Conservation (phyloP, 768 basidiomycete species). For the Kondoa subrosea region DNA sequence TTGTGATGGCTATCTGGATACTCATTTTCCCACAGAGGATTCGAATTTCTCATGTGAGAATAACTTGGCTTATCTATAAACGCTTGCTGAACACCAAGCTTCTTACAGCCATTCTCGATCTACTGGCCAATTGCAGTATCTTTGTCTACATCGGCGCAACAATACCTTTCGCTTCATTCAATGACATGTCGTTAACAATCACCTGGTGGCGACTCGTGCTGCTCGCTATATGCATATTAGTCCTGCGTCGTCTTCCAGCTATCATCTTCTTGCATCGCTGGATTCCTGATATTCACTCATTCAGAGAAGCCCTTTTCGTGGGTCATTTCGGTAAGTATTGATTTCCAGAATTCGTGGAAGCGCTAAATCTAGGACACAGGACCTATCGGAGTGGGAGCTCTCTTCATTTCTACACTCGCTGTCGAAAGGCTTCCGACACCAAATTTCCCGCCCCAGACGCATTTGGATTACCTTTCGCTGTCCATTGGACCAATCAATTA, state of each 20-base stretch:
- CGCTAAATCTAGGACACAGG: not conserved
- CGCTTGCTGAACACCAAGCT: constrained; percentile 31
- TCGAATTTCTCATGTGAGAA: constrained; percentile 84
- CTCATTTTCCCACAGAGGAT: constrained; percentile 42
- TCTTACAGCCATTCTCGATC: constrained; percentile 57
- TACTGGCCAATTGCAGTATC: constrained; percentile 85
- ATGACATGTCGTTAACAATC: constrained; percentile 48
- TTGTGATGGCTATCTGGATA: not conserved
- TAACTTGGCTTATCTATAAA: too few relatives aligned
- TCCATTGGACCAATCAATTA: constrained; percentile 82
- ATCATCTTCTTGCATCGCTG: constrained; percentile 72
- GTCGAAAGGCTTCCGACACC: constrained; percentile 30
- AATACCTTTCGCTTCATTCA: constrained; percentile 80
- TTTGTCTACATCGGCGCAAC: constrained; percentile 95
- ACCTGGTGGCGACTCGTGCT: constrained; percentile 70
- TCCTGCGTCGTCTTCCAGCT: constrained; percentile 64
- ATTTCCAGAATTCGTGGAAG: not conserved
- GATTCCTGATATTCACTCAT: constrained; percentile 91
- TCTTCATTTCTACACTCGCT: constrained; percentile 55
- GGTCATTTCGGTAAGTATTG: constrained; percentile 62
- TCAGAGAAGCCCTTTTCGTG: constrained; percentile 79
- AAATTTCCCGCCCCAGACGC: constrained; percentile 38
- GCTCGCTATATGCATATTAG: constrained; percentile 61
- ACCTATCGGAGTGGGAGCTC: constrained; percentile 90
- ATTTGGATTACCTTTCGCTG: constrained; percentile 50